Percentiles rank a stretch among this genome's conserved stretches.
These are phyloP conservation scores for Sporothrix phasma DNA, from an alignment of 2,329 filamentous ascomycete genomes.

Conservation along the genomic window DNA sequence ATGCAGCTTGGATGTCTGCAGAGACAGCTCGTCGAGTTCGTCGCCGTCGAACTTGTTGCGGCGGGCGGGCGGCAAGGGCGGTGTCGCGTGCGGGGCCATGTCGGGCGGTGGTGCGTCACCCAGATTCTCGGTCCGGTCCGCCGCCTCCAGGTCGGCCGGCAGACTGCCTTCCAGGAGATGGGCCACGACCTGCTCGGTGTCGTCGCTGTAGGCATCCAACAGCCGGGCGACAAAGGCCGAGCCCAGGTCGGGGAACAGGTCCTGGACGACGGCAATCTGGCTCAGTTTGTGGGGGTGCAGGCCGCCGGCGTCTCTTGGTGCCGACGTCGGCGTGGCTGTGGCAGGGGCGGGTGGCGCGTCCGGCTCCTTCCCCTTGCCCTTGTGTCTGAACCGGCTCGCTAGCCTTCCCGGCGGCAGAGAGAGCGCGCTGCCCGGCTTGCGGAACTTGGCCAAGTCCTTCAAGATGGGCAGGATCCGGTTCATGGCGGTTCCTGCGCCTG, in stretches of 20 bases:
- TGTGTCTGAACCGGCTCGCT: conserved; percentile 42
- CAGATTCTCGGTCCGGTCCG: conserved; percentile 56
- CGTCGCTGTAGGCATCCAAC: conserved; percentile 67
- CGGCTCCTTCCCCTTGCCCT: conserved; percentile 63
- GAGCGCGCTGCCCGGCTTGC: conserved; percentile 42
- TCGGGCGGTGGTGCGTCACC: conserved; percentile 28
- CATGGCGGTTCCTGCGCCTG: conserved; percentile 31
- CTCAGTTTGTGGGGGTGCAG: conserved; percentile 75
- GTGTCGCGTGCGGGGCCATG: conserved; percentile 48
- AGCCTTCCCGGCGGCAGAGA: conserved; percentile 37
- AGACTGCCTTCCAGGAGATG: conserved; percentile 72
- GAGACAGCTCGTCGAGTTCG: conserved; percentile 61
- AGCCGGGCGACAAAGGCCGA: conserved; percentile 71
- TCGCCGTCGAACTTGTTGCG: conserved; percentile 76
- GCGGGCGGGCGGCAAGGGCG: conserved; percentile 45
- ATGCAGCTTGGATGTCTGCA: conserved; percentile 57
- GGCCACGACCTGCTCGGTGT: conserved; percentile 69
- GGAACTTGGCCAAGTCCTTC: conserved; percentile 49
- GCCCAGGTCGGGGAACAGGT: conserved; percentile 82
- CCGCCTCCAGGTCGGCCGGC: conserved; percentile 53
- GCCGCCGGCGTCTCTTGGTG: neutral
- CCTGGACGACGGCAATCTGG: conserved; percentile 80
- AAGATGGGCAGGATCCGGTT: conserved; percentile 52
- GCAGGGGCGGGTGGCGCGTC: too few species aligned
- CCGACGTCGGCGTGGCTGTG: conserved; percentile 24